Base-by-base conservation (phyloP, 176 grass and related monocot genomes). In the Urochloa ruziziensis region DNA sequence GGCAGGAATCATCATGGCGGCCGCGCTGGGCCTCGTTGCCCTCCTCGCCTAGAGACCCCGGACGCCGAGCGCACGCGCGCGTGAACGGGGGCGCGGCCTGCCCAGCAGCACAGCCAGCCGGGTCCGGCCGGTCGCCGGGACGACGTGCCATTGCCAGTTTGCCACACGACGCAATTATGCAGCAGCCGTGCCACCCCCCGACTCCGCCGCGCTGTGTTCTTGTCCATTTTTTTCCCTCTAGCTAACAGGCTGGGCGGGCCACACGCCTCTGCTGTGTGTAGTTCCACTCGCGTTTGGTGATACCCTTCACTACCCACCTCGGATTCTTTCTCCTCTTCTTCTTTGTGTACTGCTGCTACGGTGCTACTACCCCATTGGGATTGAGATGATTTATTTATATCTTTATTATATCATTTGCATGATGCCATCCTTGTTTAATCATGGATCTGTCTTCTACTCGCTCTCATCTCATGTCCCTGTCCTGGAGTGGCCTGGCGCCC, bases 311-410 rank as follows among this genome's bases (percentile, higher is more conserved):
- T 66, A 16, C 62, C 62, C 70, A 10, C 65, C 47, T 90, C 39
- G 79, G 88, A 90, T 82, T 90, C 79, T 79, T 67, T 65, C 72
- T 39, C 59, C 23, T 28, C 65, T 70, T 28, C 15, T 15, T 25
- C 37, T 74, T 74, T 44, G n/a, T 80, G 67, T 82, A 53, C 43
- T 46, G 25, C 19, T 74, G 24, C 29, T 75, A 40, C 37, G 25
- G 15, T 19, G 10, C 2, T 75, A 29, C 33, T 2, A 34, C 56
- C 63, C 70, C 72, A 69, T 82, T 80, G 82, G 81, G 53, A 68
- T 82, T 74, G 77, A 76, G 54, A 57, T 81, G 62, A 67, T 90
- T 87, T 78, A 79, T 85, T 86, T 72, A 82, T 89, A 89, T 69
- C 46, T 85, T 81, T 68, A 67, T 54, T 52, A n/a, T 12, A 12